Conservation (phyloP, 345 rosid species). For the Citrus unshiu region DNA sequence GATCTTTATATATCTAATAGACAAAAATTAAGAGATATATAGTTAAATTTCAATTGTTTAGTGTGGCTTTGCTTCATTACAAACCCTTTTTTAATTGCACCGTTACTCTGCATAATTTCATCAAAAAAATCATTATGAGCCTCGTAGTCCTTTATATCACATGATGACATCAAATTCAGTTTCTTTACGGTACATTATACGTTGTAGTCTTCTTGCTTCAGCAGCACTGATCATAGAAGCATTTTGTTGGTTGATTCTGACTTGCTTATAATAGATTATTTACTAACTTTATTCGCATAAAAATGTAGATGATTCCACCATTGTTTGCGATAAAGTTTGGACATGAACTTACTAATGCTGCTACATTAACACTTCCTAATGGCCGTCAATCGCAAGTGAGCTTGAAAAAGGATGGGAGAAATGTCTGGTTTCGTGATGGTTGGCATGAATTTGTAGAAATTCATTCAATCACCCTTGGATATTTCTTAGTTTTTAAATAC, state of each 20-base stretch:
- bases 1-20: too few relatives aligned
- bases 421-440: slow-evolving; percentile 35
- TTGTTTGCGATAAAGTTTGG: slow-evolving; percentile 22
- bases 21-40: too few relatives aligned
- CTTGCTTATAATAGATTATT: neutral
- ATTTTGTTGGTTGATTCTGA: neutral
- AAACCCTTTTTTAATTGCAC: too few relatives aligned
- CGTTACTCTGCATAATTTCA: too few relatives aligned
- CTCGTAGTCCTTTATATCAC: too few relatives aligned
- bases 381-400: slow-evolving; percentile 25
- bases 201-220: too few relatives aligned
- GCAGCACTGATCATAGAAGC: too few relatives aligned
- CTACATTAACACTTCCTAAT: slow-evolving; percentile 24
- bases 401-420: slow-evolving; percentile 15
- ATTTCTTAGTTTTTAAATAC: slow-evolving; percentile 37
- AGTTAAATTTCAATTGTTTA: too few relatives aligned
- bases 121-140: too few relatives aligned
- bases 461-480: slow-evolving; percentile 23
- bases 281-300: neutral
- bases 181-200: too few relatives aligned
- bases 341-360: slow-evolving; percentile 29
- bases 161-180: too few relatives aligned
- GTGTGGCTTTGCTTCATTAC: too few relatives aligned
- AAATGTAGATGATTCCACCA: neutral
- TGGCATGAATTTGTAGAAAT: slow-evolving; percentile 34